Evolutionary conservation across 768 basidiomycete genomes (phyloP), one percentile per base, ranked within the genome.

Genomic region (Tremella mesenterica): DNA sequence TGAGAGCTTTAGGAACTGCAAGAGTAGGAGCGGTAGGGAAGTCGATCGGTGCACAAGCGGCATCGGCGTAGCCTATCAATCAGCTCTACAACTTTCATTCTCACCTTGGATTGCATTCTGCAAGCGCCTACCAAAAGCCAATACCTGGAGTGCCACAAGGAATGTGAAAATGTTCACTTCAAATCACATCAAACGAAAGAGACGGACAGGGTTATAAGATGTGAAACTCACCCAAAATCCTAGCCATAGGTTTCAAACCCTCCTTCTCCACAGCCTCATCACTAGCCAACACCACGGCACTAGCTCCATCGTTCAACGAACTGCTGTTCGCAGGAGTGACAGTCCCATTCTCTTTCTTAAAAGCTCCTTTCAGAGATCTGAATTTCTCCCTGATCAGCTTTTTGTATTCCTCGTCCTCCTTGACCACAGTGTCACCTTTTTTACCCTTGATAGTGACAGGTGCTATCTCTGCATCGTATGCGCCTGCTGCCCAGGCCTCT

Each of bases 251-350:
- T 70, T 84, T 89, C 57, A 91, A 70, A 49, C 90, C 88, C 48
- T 93, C 82, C 72, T 91, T 89, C 73, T 85, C 79, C 34, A 91
- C 90, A 75, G 89, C 93, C 56, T 85, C 85, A 41, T 88, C 85
- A 13, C 90, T 91, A 81, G 90, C 93, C 64, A 99, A 79, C 54
- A 99, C 86, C 60, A 97, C 76, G 2, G 95, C 95, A 14, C 88
- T 90, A 21, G 93, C 95, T 69, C 95, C 95, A 70, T 99, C 95
- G 73, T 90, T 95, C 65, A 99, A 74, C 57, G 81, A 86, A 16
- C 88, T 92, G 4, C 95, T 89, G 77, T 99, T 99, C 59, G 95
- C 95, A 53, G 95, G 85, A 18, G 95, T 99, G 76, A 99, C 89
- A 49, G 79, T 81, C 46, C 91, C 91, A 44, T 73, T 73, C 58